Evolutionary conservation across 108 stramenopile species (phyloP).

Genomic region (Stephanodiscus minutulus): DNA sequence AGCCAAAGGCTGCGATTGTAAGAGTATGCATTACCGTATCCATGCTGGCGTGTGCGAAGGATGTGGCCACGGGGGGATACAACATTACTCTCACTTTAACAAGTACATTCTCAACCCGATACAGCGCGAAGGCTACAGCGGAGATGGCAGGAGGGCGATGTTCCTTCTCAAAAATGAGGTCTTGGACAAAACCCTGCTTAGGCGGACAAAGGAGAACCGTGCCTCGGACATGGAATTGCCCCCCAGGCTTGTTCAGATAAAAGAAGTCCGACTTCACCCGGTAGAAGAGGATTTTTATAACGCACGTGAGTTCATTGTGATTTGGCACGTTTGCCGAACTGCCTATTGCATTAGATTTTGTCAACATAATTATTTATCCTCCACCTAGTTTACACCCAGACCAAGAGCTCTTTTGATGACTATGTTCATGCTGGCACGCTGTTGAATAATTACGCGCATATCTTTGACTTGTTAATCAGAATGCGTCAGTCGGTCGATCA

Average conservation of each 20-base stretch:
- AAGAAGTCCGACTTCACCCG: constrained; percentile 83
- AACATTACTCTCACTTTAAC: constrained; percentile 96
- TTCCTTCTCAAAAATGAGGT: constrained; percentile 78
- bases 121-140: constrained; percentile 72
- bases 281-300: constrained; percentile 97
- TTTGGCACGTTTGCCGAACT: constrained; percentile 23
- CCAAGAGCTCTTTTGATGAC: constrained; percentile 92
- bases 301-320: not conserved
- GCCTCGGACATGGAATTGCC: constrained; percentile 97
- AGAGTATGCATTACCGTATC: constrained; percentile 93
- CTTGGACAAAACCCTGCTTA: constrained; percentile 87
- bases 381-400: constrained; percentile 97
- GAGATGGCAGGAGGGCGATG: constrained; percentile 94
- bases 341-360: too few relatives aligned
- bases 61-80: constrained; percentile 91
- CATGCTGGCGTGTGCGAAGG: constrained; percentile 75
- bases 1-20: constrained; percentile 88
- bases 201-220: constrained; percentile 94
- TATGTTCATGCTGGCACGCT: constrained; percentile 92
- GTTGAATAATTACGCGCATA: constrained; percentile 99
- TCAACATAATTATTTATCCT: too few relatives aligned
- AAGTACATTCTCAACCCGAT: constrained; percentile 95
- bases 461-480: constrained; percentile 94
- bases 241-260: constrained; percentile 81
- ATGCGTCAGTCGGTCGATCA: constrained; percentile 98